These are phyloP conservation scores for Albifimbria verrucaria DNA, from an alignment of 2,329 filamentous ascomycete species.

Conservation along the genomic window DNA sequence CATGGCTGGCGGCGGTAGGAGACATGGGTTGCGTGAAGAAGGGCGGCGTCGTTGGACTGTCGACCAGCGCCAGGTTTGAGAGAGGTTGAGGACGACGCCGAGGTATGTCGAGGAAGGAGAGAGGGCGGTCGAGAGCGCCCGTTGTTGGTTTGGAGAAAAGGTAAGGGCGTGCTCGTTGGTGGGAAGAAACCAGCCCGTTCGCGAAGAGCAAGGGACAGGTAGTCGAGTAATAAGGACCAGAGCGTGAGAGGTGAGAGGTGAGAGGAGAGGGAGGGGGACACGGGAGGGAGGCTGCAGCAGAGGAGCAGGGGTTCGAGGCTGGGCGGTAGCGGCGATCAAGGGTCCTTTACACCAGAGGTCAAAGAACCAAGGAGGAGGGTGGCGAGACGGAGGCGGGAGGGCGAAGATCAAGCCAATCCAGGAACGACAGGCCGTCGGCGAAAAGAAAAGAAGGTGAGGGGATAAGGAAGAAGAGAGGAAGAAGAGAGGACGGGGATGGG, in stretches of 20 bases:
- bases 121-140: too few species aligned
- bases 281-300: neutral
- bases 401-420: too few species aligned
- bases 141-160: too few species aligned
- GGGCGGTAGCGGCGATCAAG: neutral
- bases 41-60: neutral
- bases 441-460: neutral
- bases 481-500: neutral
- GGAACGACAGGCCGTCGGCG: too few species aligned
- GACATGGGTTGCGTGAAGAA: neutral
- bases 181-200: too few species aligned
- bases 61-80: too few species aligned
- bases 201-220: neutral
- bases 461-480: conserved; percentile 3
- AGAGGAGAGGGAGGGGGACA: neutral
- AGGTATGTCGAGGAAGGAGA: neutral
- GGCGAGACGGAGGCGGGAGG: too few species aligned
- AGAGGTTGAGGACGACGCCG: too few species aligned
- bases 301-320: neutral
- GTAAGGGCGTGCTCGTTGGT: too few species aligned
- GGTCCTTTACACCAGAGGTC: neutral
- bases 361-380: neutral
- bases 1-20: conserved; percentile 37
- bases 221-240: neutral
- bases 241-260: neutral